These are phyloP conservation scores for Yarrowia sp. DNA, from an alignment of 805 yeast genomes.

Conservation along the genomic window DNA sequence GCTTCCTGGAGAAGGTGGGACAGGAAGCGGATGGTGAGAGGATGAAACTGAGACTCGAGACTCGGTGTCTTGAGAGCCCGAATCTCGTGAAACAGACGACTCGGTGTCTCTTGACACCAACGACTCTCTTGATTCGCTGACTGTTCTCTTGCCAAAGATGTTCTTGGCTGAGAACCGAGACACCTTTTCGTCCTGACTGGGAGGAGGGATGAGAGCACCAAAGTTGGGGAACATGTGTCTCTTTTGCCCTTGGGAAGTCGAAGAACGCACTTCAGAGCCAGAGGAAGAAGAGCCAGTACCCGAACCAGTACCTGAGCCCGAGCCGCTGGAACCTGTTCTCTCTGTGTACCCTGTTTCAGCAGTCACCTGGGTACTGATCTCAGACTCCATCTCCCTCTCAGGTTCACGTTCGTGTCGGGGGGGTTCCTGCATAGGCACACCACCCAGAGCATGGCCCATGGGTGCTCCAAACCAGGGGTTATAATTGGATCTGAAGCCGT, in stretches of 20 bases:
- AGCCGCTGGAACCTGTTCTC: constrained; percentile 12
- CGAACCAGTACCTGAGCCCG: constrained; percentile 3
- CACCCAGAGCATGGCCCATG: constrained; percentile 30
- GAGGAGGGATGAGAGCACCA: constrained; percentile 29
- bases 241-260: background rate
- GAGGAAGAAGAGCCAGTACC: constrained; percentile 6
- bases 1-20: constrained; percentile 26
- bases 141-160: constrained; percentile 7
- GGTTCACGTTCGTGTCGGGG: background rate
- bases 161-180: constrained; percentile 28
- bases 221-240: constrained; percentile 18
- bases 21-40: constrained; percentile 6
- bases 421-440: constrained; percentile 20
- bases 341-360: constrained; percentile 3
- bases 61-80: background rate
- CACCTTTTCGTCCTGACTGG: constrained; percentile 20
- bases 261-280: background rate
- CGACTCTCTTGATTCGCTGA: constrained; percentile 12
- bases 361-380: background rate
- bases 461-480: constrained; percentile 27
- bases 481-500: constrained; percentile 10
- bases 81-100: background rate
- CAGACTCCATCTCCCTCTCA: background rate
- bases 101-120: background rate
- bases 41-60: constrained; percentile 2